Evolutionary conservation across 345 rosid genomes (phyloP), one percentile per base, ranked within the genome.

Genomic region (Carallia brachiata): DNA sequence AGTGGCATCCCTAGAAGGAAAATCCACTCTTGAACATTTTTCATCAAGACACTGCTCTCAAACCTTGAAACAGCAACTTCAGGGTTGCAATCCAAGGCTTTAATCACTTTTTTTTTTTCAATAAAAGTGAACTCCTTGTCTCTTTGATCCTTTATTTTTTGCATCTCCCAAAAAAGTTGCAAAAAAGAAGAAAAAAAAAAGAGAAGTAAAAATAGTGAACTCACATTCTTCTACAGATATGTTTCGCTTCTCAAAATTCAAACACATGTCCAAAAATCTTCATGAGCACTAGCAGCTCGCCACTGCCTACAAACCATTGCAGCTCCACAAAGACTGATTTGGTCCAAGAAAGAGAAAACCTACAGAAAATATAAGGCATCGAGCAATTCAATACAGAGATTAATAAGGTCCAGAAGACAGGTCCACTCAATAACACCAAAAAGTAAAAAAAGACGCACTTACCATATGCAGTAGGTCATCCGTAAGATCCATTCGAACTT

Each of bases 401-500:
- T 4, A 55, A 47, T 56, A 61, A 2, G 34, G 47, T 13, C 44
- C 40, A 36, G 27, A 31, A 53, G 17, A 23, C 28, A 53, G n/a
- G 36, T n/a, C 7, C 7, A 1, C 16, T 3, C 50, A 12, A 12
- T 44, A 44, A 44, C 50, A 44, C 16, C 50, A 44, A 44, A 44
- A 44, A 44, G 50, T 15, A 13, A 44, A 19, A 15, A 59, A 30
- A 61, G 77, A 62, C 27, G 19, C 18, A 30, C 54, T 73, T 85
- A 92, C 98, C 99, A 88, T 88, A 73, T 95, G 99, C 78, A 95
- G 80, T 34, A 95, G 76, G 71, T 95, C 99, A 73, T 95, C 97
- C 1, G 97, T 89, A 68, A 95, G 90, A 87, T 95, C 98, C 89
- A 95, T 92, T 65, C 83, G 89, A 66, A 89, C 81, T 78, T 87